These are phyloP conservation scores for Gastrolobium villosum DNA, from an alignment of 306 rosid genomes.

Conservation along the genomic window DNA sequence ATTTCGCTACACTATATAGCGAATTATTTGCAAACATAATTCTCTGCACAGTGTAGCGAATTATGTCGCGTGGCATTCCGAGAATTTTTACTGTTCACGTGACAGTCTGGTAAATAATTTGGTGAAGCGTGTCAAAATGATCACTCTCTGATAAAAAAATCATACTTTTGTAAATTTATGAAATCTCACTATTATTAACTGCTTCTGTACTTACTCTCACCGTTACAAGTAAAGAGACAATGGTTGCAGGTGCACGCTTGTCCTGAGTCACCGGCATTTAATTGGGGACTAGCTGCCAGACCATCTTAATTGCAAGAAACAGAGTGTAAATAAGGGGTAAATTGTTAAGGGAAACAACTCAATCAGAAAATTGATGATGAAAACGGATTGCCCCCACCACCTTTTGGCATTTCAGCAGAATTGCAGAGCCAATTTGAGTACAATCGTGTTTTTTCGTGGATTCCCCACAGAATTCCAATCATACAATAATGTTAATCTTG, in stretches of 20 bases:
- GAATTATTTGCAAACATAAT: too few species aligned
- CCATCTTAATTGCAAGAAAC: slow-evolving; percentile 24
- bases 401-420: not conserved
- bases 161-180: not conserved
- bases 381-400: slow-evolving; percentile 38
- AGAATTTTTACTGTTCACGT: too few species aligned
- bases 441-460: not conserved
- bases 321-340: not conserved
- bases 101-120: too few species aligned
- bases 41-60: too few species aligned
- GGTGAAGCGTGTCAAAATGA: too few species aligned
- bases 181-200: not conserved
- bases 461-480: slow-evolving; percentile 7
- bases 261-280: not conserved
- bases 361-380: slow-evolving; percentile 42
- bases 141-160: too few species aligned
- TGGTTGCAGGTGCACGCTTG: slow-evolving; percentile 15
- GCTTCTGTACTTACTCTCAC: not conserved
- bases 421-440: not conserved
- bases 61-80: too few species aligned
- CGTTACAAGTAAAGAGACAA: not conserved
- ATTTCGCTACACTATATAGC: too few species aligned
- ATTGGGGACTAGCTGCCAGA: not conserved
- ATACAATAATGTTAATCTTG: slow-evolving; percentile 8
- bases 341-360: slow-evolving; percentile 38